A percentile compares a stretch with the other conserved stretches of the same genome.
Conservation (phyloP, 169 alveolate genomes). For the Plasmodium fragile region DNA sequence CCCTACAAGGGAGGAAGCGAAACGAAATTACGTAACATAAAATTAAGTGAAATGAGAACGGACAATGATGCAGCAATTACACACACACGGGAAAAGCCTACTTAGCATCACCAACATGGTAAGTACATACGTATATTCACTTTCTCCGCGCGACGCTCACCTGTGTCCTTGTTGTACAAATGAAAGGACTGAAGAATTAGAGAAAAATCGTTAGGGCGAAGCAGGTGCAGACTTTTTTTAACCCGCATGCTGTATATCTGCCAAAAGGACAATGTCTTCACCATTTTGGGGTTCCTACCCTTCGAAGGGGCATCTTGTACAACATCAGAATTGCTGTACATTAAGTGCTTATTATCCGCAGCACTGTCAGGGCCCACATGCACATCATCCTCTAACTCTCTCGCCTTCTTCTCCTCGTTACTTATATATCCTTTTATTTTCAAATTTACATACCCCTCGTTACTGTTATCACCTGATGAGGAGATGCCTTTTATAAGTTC, state of each 20-base stretch:
- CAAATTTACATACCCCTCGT: slow-evolving; percentile 17
- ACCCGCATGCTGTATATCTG: slow-evolving; percentile 68
- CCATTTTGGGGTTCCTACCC: not conserved
- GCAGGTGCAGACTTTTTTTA: slow-evolving; percentile 46
- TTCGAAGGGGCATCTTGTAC: not conserved
- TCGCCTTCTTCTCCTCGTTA: not conserved
- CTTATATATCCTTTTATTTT: slow-evolving; percentile 29
- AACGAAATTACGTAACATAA: not conserved
- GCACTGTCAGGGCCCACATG: not conserved
- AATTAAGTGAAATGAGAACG: not conserved
- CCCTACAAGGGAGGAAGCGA: slow-evolving; percentile 6
- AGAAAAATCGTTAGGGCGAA: slow-evolving; percentile 23
- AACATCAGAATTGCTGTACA: not conserved
- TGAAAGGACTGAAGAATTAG: slow-evolving; percentile 68
- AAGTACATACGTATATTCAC: not conserved
- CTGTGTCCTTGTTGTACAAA: slow-evolving; percentile 69
- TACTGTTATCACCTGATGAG: not conserved
- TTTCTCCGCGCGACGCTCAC: not conserved
- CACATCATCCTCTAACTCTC: slow-evolving; percentile 3
- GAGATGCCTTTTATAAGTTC: slow-evolving; percentile 27
- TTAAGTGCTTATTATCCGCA: not conserved
- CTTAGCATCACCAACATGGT: not conserved
- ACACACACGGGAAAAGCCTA: not conserved
- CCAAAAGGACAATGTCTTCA: slow-evolving; percentile 61
- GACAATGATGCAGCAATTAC: not conserved